A percentile compares a stretch with the other conserved stretches of the same genome.
These are phyloP conservation scores for Porcisia hertigi DNA, from an alignment of 208 protist genomes.

Conservation along the genomic window DNA sequence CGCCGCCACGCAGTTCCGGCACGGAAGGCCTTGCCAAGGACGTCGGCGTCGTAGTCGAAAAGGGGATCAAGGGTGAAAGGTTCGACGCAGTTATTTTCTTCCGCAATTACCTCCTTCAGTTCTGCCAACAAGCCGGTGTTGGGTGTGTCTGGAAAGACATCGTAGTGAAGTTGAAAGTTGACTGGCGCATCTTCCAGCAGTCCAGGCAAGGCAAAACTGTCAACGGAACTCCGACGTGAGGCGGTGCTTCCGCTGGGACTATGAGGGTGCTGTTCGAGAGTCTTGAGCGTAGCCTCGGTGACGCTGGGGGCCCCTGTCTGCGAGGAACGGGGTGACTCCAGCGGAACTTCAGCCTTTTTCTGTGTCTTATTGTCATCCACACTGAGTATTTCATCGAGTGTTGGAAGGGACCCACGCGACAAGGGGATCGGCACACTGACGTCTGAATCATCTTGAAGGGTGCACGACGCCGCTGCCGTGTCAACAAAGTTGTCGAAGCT, in stretches of 20 bases:
- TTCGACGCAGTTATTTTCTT: constrained; percentile 47
- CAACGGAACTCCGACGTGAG: not conserved
- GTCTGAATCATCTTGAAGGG: not conserved
- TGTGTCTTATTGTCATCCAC: constrained; percentile 1
- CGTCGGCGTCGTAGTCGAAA: constrained; percentile 63
- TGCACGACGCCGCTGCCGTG: not conserved
- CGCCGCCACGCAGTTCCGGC: constrained; percentile 8
- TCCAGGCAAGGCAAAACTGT: constrained; percentile 7
- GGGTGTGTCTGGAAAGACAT: too few species aligned
- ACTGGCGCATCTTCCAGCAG: not conserved
- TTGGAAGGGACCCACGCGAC: not conserved
- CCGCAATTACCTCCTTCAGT: constrained; percentile 25
- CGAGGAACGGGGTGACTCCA: not conserved
- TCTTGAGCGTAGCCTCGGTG: not conserved
- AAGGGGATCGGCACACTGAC: not conserved
- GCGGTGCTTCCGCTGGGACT: not conserved
- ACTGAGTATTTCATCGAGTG: constrained; percentile 31
- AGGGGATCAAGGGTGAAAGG: constrained; percentile 54
- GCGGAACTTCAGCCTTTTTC: not conserved
- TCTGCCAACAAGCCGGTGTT: not conserved
- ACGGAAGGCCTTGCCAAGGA: constrained; percentile 36
- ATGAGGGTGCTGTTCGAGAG: not conserved
- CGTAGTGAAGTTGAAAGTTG: too few species aligned
- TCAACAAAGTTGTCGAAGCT: constrained; percentile 58
- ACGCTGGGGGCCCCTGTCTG: not conserved